Conservation (phyloP, 768 basidiomycete genomes). For the Strobilomyces confusus region DNA sequence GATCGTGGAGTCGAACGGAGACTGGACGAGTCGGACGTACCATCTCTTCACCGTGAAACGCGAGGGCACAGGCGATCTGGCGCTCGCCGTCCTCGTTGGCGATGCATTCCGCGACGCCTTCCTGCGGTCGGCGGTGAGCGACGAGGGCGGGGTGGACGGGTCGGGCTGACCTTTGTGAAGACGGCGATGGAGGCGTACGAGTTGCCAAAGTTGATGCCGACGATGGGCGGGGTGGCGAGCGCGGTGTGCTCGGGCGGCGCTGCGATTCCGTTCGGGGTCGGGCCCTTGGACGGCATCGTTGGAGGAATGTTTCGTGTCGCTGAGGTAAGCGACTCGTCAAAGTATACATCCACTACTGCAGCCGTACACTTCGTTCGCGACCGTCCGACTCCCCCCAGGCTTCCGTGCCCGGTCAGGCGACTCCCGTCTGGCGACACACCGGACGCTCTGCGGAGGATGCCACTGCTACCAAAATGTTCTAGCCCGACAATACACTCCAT, state of each 20-base stretch:
- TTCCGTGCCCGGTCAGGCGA: too few relatives aligned
- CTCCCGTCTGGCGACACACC: too few relatives aligned
- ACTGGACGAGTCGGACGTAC: conserved; percentile 45
- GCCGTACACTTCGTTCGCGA: too few relatives aligned
- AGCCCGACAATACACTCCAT: too few relatives aligned
- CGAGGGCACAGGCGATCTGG: conserved; percentile 92
- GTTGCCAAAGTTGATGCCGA: conserved; percentile 97
- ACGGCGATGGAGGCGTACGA: conserved; percentile 94
- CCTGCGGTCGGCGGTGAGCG: conserved; percentile 42
- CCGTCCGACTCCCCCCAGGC: too few relatives aligned
- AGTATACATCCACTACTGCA: too few relatives aligned
- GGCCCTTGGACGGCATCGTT: conserved; percentile 39
- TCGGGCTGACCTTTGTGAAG: conserved; percentile 70
- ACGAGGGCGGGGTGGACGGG: too few relatives aligned
- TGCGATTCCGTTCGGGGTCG: conserved; percentile 50
- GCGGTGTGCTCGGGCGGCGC: conserved; percentile 34
- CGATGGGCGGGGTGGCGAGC: conserved; percentile 48
- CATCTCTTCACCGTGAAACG: conserved; percentile 88
- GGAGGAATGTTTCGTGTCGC: neutral
- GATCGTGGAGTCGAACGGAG: conserved; percentile 2
- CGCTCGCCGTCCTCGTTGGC: conserved; percentile 98
- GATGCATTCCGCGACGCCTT: conserved; percentile 90
- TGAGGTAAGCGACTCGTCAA: neutral
- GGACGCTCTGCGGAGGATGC: too few relatives aligned
- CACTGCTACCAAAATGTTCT: too few relatives aligned